Conservation (phyloP, 768 basidiomycete genomes). For the Tephrocybe rancida region DNA sequence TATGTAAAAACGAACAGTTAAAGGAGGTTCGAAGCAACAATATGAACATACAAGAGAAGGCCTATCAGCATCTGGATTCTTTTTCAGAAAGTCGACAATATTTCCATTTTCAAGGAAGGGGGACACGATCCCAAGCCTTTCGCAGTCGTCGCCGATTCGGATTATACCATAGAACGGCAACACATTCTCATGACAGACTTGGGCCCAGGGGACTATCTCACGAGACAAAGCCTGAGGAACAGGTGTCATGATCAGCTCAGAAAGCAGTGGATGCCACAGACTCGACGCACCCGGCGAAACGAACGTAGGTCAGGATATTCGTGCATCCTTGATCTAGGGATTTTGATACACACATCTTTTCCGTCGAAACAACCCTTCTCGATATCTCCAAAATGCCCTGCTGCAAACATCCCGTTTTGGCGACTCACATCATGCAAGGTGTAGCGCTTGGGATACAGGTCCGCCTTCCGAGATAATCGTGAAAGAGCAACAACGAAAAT, state of each 20-base stretch:
- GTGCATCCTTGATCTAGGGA: background rate
- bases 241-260: background rate
- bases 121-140: background rate
- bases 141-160: background rate
- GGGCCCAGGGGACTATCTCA: slow-evolving; percentile 4
- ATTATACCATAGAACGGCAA: slow-evolving; percentile 2
- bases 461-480: slow-evolving; percentile 1
- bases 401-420: background rate
- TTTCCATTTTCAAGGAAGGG: slow-evolving; percentile 7
- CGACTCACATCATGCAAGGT: background rate
- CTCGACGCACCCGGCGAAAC: background rate
- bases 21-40: background rate
- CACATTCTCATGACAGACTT: background rate
- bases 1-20: background rate
- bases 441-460: slow-evolving; percentile 2
- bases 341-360: slow-evolving; percentile 5
- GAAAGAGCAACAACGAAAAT: slow-evolving; percentile 4
- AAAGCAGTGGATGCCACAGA: background rate
- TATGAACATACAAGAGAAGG: background rate
- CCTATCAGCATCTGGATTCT: background rate
- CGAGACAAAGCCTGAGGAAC: slow-evolving; percentile 4
- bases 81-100: background rate
- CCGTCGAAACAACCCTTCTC: background rate
- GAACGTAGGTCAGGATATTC: background rate
- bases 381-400: slow-evolving; percentile 3